Conservation (phyloP, 371 early-diverging fungal genomes). For the Haplosporangium sp. region DNA sequence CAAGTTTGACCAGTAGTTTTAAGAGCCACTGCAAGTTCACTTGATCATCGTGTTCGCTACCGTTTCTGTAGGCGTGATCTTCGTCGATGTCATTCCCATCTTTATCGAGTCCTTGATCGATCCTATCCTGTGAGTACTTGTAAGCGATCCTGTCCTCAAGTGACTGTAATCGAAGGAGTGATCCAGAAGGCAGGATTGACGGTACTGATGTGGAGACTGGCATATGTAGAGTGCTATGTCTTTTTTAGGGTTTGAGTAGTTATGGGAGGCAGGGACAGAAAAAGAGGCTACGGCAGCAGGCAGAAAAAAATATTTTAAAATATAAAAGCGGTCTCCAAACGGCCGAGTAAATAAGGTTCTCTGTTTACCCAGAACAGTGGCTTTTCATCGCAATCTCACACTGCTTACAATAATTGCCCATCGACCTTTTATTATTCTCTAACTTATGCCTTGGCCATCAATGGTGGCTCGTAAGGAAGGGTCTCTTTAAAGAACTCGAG, state of each 20-base stretch:
- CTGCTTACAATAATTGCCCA: too few species aligned
- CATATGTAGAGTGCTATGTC: constrained; percentile 10
- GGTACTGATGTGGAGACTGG: constrained; percentile 20
- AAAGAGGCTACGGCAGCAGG: too few species aligned
- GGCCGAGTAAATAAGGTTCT: too few species aligned
- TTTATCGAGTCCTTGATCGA: constrained; percentile 50
- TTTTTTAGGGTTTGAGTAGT: not conserved
- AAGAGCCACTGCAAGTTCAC: constrained; percentile 43
- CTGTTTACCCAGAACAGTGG: too few species aligned
- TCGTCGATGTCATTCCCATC: constrained; percentile 50
- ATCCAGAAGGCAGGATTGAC: constrained; percentile 31
- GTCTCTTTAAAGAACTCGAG: constrained; percentile 69
- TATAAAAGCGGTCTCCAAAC: too few species aligned
- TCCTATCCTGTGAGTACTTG: constrained; percentile 54
- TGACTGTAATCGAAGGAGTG: constrained; percentile 23
- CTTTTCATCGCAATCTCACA: too few species aligned
- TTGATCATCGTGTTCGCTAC: constrained; percentile 20
- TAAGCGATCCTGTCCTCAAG: constrained; percentile 50
- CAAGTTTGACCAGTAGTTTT: constrained; percentile 37
- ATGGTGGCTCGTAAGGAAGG: constrained; percentile 35
- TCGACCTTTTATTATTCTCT: too few species aligned
- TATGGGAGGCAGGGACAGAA: too few species aligned
- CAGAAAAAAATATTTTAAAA: too few species aligned
- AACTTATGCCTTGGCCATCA: not conserved
- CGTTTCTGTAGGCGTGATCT: constrained; percentile 1